Evolutionary conservation across 2,329 filamentous ascomycete genomes (phyloP).

Genomic region (Nothopassalora personata): DNA sequence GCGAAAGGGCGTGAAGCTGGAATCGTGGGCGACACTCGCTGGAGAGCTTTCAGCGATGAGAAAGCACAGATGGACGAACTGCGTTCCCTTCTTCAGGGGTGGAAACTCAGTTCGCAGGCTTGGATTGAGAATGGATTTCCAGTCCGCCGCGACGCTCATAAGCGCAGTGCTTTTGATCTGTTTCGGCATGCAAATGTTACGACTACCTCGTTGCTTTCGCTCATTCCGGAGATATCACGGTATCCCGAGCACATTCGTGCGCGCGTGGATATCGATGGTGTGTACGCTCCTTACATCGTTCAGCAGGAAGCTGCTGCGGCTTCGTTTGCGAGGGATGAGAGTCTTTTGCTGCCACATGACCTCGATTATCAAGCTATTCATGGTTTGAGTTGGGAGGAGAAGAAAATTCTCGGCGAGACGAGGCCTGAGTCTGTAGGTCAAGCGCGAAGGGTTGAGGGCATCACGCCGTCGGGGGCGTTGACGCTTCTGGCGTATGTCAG

Average conservation of each 20-base stretch:
- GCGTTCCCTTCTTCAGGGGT: conserved; percentile 50
- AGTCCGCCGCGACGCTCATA: conserved; percentile 60
- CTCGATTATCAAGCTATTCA: conserved; percentile 69
- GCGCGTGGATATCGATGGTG: conserved; percentile 73
- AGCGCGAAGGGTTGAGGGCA: conserved; percentile 79
- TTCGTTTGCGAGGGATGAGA: conserved; percentile 70
- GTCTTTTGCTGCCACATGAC: conserved; percentile 63
- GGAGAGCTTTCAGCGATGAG: conserved; percentile 63
- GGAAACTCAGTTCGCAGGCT: conserved; percentile 53
- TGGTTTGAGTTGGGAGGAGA: conserved; percentile 76
- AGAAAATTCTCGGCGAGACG: conserved; percentile 61
- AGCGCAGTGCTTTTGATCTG: conserved; percentile 72
- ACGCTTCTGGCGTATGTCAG: conserved; percentile 60
- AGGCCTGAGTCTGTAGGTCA: conserved; percentile 82
- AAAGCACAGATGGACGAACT: conserved; percentile 64
- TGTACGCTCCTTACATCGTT: conserved; percentile 80
- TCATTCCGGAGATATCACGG: conserved; percentile 51
- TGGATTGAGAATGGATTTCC: conserved; percentile 69
- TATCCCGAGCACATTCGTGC: conserved; percentile 57
- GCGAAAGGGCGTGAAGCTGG: conserved; percentile 69
- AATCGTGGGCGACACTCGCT: conserved; percentile 72
- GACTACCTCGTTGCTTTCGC: conserved; percentile 52
- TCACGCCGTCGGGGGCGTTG: conserved; percentile 48
- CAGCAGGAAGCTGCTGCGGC: conserved; percentile 63
- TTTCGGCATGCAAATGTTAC: conserved; percentile 61